Evolutionary conservation across 768 basidiomycete genomes (phyloP).

Genomic region (Mycena rebaudengoi): DNA sequence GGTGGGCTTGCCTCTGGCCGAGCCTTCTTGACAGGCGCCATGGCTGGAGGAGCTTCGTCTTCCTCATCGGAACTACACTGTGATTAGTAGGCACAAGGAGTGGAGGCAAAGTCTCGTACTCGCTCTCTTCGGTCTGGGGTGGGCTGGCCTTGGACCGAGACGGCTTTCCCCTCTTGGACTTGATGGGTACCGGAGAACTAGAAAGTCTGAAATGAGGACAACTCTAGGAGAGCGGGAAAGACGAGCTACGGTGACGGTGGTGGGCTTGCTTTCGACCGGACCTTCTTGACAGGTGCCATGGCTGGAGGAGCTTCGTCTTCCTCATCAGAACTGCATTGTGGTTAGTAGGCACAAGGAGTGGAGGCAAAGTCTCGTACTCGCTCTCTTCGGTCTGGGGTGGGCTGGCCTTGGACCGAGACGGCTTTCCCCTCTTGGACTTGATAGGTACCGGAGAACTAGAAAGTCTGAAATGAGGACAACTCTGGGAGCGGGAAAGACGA

Average conservation of each 20-base stretch:
- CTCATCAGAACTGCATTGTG: neutral
- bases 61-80: neutral
- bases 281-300: too few relatives aligned
- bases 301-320: neutral
- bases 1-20: too few relatives aligned
- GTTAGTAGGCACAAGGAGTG: too few relatives aligned
- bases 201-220: neutral
- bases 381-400: neutral
- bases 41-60: neutral
- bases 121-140: neutral
- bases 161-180: neutral
- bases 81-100: too few relatives aligned
- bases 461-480: neutral
- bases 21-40: too few relatives aligned
- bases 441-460: neutral
- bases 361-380: neutral
- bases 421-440: constrained; percentile 4
- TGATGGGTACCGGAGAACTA: neutral
- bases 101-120: neutral
- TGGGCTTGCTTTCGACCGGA: too few relatives aligned
- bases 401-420: neutral
- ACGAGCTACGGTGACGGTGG: too few relatives aligned
- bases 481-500: too few relatives aligned
- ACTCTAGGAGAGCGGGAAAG: too few relatives aligned
- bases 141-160: neutral